Base-by-base conservation (phyloP, 2,329 filamentous ascomycete genomes). In the Exserohilum turcica region DNA sequence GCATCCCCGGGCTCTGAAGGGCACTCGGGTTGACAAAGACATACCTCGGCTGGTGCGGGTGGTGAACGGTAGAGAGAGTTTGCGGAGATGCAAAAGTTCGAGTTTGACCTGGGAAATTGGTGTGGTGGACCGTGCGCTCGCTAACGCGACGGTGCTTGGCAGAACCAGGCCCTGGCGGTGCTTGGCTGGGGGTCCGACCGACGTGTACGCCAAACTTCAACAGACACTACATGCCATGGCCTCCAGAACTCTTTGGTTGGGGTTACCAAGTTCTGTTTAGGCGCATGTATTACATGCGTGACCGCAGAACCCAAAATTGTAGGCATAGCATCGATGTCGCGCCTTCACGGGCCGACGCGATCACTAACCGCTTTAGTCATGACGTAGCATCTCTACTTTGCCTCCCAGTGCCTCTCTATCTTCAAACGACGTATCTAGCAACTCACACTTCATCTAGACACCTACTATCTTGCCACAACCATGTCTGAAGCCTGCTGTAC, bases 401-500 rank as follows among this genome's bases (percentile, higher is more conserved):
- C 57, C 43, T 58, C 43, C 47, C 47, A 46, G 19, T 38, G 40
- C 55, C 42, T 38, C 40, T 18, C 6, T 42, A 42, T 16, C 21
- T 42, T 48, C 48, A 29, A 47, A 28, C 37, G 33, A 43, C 32
- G 24, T 32, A 28, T 45, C 36, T 38, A 35, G 50, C 31, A 35
- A 32, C 28, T 16, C 5, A 24, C 35, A 33, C n/a, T 37, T 32
- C 9, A 29, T 13, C 44, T 35, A 43, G 35, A 37, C 31, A 24
- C 36, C 10, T 16, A 27, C 32, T 28, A 24, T 32, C 28, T 12
- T 31, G 4, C 7, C 10, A 33, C 19, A 50, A 60, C 37, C 58
- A 65, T 68, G 61, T 64, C 62, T 37, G 77, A 79, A 70, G 80
- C 82, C 12, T 91, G 88, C 74, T 90, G 87, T 70, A 91, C 87